Percentiles rank a stretch among this genome's conserved stretches.
Conservation (phyloP, 2,329 filamentous ascomycete genomes). For the Dothistroma septosporum region DNA sequence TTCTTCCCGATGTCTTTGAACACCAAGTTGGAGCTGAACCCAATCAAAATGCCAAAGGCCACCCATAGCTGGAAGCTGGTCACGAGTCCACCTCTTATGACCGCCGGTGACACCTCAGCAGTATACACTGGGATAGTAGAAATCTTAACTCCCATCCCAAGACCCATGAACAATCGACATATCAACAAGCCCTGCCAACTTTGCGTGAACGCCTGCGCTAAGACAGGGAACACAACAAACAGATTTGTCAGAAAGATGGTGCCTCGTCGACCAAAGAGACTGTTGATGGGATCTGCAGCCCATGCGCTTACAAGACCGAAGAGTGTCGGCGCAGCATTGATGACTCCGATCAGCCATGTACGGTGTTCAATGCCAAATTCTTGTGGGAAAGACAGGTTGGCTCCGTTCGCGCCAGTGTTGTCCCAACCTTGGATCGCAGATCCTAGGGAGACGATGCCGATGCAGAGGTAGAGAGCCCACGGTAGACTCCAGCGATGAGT, state of each 20-base stretch:
- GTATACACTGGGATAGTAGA: constrained; percentile 40
- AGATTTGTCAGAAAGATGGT: constrained; percentile 37
- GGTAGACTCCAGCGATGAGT: constrained; percentile 51
- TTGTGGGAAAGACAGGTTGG: constrained; percentile 49
- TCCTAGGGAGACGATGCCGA: constrained; percentile 51
- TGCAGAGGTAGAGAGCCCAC: constrained; percentile 46
- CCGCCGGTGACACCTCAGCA: constrained; percentile 43
- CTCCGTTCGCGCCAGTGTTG: constrained; percentile 50
- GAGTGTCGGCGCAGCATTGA: constrained; percentile 49
- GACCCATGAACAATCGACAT: constrained; percentile 65
- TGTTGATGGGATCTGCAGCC: constrained; percentile 50
- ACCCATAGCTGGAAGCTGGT: constrained; percentile 35
- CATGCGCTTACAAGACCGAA: constrained; percentile 36
- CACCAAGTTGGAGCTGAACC: constrained; percentile 53
- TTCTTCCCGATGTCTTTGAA: constrained; percentile 43
- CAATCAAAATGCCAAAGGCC: constrained; percentile 60
- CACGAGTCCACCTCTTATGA: constrained; percentile 42
- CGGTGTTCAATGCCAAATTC: constrained; percentile 30
- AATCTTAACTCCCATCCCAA: constrained; percentile 45
- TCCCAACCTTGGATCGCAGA: constrained; percentile 53
- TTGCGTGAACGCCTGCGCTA: constrained; percentile 58
- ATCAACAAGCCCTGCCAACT: constrained; percentile 68
- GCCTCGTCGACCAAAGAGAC: constrained; percentile 32
- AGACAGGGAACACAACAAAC: constrained; percentile 59
- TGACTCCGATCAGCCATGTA: constrained; percentile 38